These are phyloP conservation scores for Singerocomus rubriflavus DNA, from an alignment of 1,284 basidiomycete species.

Conservation along the genomic window DNA sequence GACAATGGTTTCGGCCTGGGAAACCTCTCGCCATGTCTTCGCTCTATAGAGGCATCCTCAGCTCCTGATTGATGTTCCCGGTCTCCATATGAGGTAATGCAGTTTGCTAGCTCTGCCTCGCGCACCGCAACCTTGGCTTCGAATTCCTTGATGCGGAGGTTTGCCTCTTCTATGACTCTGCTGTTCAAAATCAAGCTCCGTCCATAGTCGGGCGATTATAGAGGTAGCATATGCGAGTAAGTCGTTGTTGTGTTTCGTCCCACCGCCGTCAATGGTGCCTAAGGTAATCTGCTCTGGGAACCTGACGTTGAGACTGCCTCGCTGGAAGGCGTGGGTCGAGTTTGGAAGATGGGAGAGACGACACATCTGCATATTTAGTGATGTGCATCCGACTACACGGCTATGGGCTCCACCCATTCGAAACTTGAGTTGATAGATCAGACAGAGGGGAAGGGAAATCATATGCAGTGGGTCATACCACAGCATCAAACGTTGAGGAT, in stretches of 20 bases:
- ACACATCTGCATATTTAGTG: constrained; percentile 42
- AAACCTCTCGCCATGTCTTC: constrained; percentile 4
- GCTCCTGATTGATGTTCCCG: constrained; percentile 1
- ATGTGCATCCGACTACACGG: constrained; percentile 48
- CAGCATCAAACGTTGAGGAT: constrained; percentile 2
- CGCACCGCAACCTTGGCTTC: constrained; percentile 54
- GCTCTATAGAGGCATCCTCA: background rate
- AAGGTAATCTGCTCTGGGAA: constrained; percentile 16
- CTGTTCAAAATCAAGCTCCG: constrained; percentile 45
- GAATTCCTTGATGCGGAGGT: constrained; percentile 44
- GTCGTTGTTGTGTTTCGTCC: constrained; percentile 12
- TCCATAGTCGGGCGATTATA: constrained; percentile 43
- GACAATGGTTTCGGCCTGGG: constrained; percentile 21
- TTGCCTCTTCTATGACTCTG: constrained; percentile 41
- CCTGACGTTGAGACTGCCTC: constrained; percentile 22
- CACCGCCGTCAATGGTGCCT: background rate
- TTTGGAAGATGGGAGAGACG: constrained; percentile 19
- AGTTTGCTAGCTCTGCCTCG: constrained; percentile 50
- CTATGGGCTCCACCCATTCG: constrained; percentile 50
- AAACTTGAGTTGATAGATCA: constrained; percentile 46
- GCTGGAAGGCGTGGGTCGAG: constrained; percentile 16
- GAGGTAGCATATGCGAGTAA: constrained; percentile 39
- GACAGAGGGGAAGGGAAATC: background rate
- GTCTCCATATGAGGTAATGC: constrained; percentile 17
- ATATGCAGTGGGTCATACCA: background rate